phyloP scores from a whole-genome alignment of 2,329 filamentous ascomycete species.

The Colletotrichum incanum region DNA sequence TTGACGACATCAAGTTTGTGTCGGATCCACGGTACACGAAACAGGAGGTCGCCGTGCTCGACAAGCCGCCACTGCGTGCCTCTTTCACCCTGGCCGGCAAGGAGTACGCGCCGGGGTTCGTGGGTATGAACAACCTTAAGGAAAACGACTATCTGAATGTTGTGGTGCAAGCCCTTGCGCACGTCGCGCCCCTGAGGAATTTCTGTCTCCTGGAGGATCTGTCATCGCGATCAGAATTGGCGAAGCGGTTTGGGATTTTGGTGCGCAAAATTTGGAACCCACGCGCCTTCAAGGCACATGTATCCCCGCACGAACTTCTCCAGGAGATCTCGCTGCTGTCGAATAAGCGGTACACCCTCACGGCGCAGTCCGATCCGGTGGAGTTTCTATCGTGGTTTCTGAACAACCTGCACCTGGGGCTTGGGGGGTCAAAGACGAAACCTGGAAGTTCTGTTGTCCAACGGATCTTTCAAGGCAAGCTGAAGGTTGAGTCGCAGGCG shows the following conservation, averaged over 20 bases:
- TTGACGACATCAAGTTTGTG: slow-evolving; percentile 99
- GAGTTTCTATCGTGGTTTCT: slow-evolving; percentile 98
- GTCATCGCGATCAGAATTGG: slow-evolving; percentile 80
- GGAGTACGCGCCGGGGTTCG: slow-evolving; percentile 92
- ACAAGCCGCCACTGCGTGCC: slow-evolving; percentile 70
- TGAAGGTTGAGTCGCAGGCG: slow-evolving; percentile 93
- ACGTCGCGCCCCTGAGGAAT: slow-evolving; percentile 91
- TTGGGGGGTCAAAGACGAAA: slow-evolving; percentile 91
- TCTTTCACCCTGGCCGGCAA: slow-evolving; percentile 86
- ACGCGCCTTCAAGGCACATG: slow-evolving; percentile 94
- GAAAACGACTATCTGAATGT: slow-evolving; percentile 99
- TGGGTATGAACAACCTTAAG: slow-evolving; percentile 99
- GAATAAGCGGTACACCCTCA: slow-evolving; percentile 93
- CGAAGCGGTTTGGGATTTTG: slow-evolving; percentile 88
- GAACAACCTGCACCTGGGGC: slow-evolving; percentile 92
- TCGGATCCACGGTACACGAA: slow-evolving; percentile 90
- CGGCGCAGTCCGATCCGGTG: slow-evolving; percentile 92
- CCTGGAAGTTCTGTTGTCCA: slow-evolving; percentile 90
- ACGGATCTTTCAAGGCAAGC: slow-evolving; percentile 91
- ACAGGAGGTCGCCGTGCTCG: slow-evolving; percentile 84
- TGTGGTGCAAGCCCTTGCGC: slow-evolving; percentile 90
- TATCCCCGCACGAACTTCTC: slow-evolving; percentile 96
- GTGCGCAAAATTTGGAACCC: slow-evolving; percentile 99
- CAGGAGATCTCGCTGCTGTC: slow-evolving; percentile 94
- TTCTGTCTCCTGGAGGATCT: slow-evolving; percentile 93